phyloP scores from a whole-genome alignment of 129 eudicot genomes.

The Calendula officinalis region DNA sequence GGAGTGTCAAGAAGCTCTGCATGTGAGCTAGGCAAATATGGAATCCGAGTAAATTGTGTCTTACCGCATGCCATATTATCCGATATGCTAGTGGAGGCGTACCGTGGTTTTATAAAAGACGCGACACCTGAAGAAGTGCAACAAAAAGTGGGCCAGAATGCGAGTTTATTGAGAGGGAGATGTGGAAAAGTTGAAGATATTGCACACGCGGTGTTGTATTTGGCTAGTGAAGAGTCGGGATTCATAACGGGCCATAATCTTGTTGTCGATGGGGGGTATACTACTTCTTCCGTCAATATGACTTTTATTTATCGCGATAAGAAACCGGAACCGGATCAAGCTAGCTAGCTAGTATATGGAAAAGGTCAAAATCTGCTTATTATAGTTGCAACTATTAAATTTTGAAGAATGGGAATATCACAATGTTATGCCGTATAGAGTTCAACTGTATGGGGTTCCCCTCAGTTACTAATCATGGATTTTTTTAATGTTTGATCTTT shows the following conservation, averaged over 20 bases:
- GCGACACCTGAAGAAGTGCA: constrained; percentile 50
- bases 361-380: neutral
- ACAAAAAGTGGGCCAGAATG: constrained; percentile 49
- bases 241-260: constrained; percentile 83
- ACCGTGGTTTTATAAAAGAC: constrained; percentile 34
- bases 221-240: constrained; percentile 78
- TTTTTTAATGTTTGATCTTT: neutral
- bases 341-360: constrained; percentile 8
- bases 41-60: constrained; percentile 86
- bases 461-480: neutral
- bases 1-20: constrained; percentile 61
- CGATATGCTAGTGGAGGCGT: constrained; percentile 70
- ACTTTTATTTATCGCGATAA: constrained; percentile 50
- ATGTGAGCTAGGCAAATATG: constrained; percentile 70
- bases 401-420: no score
- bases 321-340: constrained; percentile 8
- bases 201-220: constrained; percentile 62
- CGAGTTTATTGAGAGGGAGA: constrained; percentile 60
- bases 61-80: constrained; percentile 88
- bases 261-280: constrained; percentile 85
- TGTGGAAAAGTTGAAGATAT: constrained; percentile 64
- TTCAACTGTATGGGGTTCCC: neutral
- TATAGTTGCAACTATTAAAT: neutral
- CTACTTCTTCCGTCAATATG: constrained; percentile 46
- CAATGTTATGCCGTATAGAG: no score